Evolutionary conservation across 192 early-diverging fungal species (phyloP), one percentile per base, ranked within the genome.

Genomic region (Lobosporangium transversale): DNA sequence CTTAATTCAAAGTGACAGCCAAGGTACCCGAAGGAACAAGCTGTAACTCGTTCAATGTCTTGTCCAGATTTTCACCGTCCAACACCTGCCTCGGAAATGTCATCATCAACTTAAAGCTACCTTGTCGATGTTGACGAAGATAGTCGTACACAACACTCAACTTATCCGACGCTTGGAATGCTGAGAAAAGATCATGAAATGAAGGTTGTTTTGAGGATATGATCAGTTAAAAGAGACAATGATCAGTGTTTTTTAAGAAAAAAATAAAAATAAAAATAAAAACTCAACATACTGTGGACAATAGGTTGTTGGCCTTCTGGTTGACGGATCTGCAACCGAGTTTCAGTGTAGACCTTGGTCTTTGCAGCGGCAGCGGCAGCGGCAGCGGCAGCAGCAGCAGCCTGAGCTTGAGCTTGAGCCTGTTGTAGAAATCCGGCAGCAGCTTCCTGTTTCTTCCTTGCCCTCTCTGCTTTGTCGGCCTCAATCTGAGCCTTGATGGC

Each of bases 401-500:
- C 57, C 23, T 74, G 42, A 1, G 42, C 56, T 45, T 52, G 67
- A 4, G 85, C 27, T 14, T 40, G 37, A 21, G 67, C 53, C 58
- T 67, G 52, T 27, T 51, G 50, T n/a, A n/a, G n/a, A 29, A 47
- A 32, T 23, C 53, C 37, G 8, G 12, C 14, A 27, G 61, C 51
- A 4, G 50, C 64, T 30, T 80, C 90, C 88, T 62, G 73, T 52
- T 67, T 66, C 82, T 90, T 87, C 3, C 87, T 84, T 1, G 83
- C 80, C 12, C 94, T 58, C 36, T 94, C 93, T 45, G 66, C 75
- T 66, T 90, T 94, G 68, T 95, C 94, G 18, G 78, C 81, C 66
- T 95, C 94, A 67, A 95, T 92, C 67, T 91, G 88, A 12, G 86
- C 87, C 57, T 87, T 90, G 58, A 95, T 90, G 58, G 86, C 87